phyloP scores from a whole-genome alignment of 2,329 filamentous ascomycete species.

The Aureobasidium sp. region DNA sequence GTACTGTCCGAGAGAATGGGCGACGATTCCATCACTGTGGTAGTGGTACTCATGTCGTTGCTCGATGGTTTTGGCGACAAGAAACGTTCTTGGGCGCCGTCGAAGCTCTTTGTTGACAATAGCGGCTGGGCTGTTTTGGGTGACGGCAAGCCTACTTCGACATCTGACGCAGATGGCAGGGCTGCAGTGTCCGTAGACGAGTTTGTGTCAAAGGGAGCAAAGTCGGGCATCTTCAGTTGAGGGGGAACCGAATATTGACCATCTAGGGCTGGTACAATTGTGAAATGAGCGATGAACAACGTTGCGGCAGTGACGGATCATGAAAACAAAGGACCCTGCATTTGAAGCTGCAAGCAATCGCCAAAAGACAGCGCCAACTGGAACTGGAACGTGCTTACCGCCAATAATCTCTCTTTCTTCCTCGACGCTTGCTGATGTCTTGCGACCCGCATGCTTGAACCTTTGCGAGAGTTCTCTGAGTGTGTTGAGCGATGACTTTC shows the following conservation, averaged over 20 bases:
- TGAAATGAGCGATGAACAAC: conserved; percentile 15
- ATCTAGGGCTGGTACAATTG: conserved; percentile 3
- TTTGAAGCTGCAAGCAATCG: conserved; percentile 5
- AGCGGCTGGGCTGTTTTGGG: background rate
- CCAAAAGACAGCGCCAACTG: conserved; percentile 6
- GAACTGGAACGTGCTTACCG: conserved; percentile 16
- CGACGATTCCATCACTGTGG: background rate
- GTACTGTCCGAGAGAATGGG: conserved; percentile 15
- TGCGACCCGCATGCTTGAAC: background rate
- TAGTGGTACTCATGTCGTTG: conserved; percentile 9
- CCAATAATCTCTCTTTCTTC: conserved; percentile 9
- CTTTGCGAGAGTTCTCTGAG: background rate
- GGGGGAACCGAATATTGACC: conserved; percentile 8
- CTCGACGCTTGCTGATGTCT: background rate
- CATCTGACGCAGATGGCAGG: background rate
- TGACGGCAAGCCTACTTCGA: background rate
- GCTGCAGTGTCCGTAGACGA: background rate
- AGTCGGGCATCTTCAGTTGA: conserved; percentile 11
- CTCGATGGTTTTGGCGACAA: background rate
- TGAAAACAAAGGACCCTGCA: conserved; percentile 11
- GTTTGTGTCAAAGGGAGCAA: conserved; percentile 7
- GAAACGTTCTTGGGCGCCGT: background rate
- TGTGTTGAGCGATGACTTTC: conserved; percentile 4
- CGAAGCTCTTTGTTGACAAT: background rate
- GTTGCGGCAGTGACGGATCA: conserved; percentile 13